phyloP scores from a whole-genome alignment of 179 eudicot genomes.

The Spinacia oleracea region DNA sequence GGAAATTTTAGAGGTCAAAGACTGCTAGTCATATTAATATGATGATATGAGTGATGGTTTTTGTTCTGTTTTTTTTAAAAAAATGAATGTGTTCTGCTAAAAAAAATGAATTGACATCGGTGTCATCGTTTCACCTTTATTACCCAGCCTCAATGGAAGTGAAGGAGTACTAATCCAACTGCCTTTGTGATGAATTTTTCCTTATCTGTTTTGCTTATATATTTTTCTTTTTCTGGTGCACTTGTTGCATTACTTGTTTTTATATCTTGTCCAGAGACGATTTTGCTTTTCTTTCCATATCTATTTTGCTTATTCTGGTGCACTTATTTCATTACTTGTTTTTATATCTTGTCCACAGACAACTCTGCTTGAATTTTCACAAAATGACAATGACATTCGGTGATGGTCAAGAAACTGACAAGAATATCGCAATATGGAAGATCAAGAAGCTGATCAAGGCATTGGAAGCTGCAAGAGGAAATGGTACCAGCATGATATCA shows the following conservation, averaged over 20 bases:
- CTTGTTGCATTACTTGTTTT: neutral
- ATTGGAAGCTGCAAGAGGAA: conserved; percentile 33
- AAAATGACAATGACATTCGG: conserved; percentile 23
- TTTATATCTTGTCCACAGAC: conserved; percentile 1
- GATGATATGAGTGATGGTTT: neutral
- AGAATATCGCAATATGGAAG: conserved; percentile 32
- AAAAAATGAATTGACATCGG: too few species aligned
- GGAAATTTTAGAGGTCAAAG: neutral
- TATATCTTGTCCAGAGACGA: neutral
- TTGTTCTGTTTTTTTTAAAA: too few species aligned
- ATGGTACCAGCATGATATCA: conserved; percentile 35
- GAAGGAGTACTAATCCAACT: neutral
- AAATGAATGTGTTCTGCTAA: too few species aligned
- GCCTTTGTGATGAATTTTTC: neutral
- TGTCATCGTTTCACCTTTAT: too few species aligned
- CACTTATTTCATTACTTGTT: too few species aligned
- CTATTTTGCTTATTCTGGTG: neutral
- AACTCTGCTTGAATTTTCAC: neutral
- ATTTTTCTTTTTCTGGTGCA: neutral
- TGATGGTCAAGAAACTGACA: conserved; percentile 22
- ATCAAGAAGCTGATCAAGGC: conserved; percentile 29
- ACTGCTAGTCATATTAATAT: neutral
- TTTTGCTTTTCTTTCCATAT: neutral
- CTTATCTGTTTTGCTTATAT: neutral
- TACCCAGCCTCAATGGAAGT: neutral